These are phyloP conservation scores for Bidens hawaiensis DNA, from an alignment of 140 eudicot species.

Conservation along the genomic window DNA sequence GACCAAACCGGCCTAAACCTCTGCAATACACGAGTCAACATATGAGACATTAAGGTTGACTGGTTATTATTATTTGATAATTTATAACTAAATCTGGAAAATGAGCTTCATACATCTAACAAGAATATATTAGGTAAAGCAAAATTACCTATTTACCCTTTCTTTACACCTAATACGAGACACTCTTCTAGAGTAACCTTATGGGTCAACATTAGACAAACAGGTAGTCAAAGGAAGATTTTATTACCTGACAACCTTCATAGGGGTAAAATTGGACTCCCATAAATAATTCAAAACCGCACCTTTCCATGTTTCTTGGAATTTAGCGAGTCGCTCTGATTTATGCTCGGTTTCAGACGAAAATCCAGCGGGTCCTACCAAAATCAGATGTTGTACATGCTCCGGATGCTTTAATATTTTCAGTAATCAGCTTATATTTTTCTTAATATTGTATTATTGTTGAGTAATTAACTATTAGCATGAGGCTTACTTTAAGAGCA, in stretches of 20 bases:
- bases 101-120: background rate
- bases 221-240: background rate
- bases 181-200: background rate
- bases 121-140: background rate
- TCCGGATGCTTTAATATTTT: slow-evolving; percentile 65
- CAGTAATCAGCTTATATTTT: slow-evolving; percentile 3
- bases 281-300: slow-evolving; percentile 66
- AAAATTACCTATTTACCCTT: background rate
- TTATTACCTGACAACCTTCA: slow-evolving; percentile 57
- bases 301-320: slow-evolving; percentile 84
- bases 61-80: background rate
- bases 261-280: slow-evolving; percentile 89
- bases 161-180: background rate
- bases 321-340: slow-evolving; percentile 52
- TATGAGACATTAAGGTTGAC: background rate
- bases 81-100: background rate
- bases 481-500: slow-evolving; percentile 62
- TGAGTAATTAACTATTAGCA: background rate
- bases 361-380: slow-evolving; percentile 87
- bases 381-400: slow-evolving; percentile 79
- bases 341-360: slow-evolving; percentile 60
- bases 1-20: slow-evolving; percentile 91
- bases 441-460: background rate
- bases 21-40: slow-evolving; percentile 29
- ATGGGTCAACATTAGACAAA: background rate